These are phyloP conservation scores for Chlamydomonas incerta DNA, from an alignment of 139 green algal species.

Conservation along the genomic window DNA sequence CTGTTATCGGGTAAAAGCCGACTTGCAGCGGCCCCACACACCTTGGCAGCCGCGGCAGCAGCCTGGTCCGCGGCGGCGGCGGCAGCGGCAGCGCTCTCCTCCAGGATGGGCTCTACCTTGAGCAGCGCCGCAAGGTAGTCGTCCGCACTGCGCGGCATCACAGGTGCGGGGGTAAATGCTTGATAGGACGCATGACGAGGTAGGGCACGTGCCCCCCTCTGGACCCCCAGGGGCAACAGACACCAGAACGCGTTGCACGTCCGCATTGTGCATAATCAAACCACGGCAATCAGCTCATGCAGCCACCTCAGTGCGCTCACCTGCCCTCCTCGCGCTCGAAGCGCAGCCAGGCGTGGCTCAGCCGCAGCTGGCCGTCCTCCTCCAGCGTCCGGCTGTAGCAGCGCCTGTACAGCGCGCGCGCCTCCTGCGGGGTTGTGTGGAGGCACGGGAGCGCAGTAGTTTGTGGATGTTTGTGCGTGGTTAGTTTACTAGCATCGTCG, in stretches of 20 bases:
- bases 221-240: too few relatives aligned
- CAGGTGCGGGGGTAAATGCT: too few relatives aligned
- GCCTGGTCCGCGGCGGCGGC: conserved; percentile 49
- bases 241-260: too few relatives aligned
- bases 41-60: conserved; percentile 57
- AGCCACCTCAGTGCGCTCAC: too few relatives aligned
- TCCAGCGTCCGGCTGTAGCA: conserved; percentile 63
- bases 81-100: conserved; percentile 63
- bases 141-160: conserved; percentile 51
- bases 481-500: too few relatives aligned
- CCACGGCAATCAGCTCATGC: too few relatives aligned
- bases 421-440: conserved; percentile 12
- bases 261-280: too few relatives aligned
- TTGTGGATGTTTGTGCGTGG: too few relatives aligned
- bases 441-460: neutral
- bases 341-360: conserved; percentile 82
- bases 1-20: too few relatives aligned
- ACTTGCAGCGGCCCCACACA: too few relatives aligned
- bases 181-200: too few relatives aligned
- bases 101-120: conserved; percentile 76
- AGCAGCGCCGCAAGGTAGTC: conserved; percentile 61
- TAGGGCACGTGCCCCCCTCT: too few relatives aligned
- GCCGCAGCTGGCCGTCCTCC: conserved; percentile 59
- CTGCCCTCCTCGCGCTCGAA: conserved; percentile 90
- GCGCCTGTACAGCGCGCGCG: conserved; percentile 28